These are phyloP conservation scores for Aspergillus cejpii DNA, from an alignment of 2,329 filamentous ascomycete species.

Conservation along the genomic window DNA sequence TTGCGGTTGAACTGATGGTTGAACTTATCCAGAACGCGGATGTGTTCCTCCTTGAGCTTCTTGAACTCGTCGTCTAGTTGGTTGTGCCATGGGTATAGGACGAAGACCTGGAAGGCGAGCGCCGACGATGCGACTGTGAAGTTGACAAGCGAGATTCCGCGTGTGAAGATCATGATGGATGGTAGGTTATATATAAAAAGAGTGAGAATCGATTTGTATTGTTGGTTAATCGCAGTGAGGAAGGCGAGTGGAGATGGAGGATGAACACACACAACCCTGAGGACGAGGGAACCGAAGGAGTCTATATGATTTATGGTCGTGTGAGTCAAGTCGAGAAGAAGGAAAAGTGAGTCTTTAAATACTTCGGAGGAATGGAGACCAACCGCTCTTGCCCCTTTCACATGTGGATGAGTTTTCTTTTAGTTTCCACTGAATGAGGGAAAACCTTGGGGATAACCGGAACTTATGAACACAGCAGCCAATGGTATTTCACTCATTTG, in stretches of 20 bases:
- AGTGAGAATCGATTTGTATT: no score
- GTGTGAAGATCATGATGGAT: constrained; percentile 42
- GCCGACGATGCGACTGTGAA: constrained; percentile 60
- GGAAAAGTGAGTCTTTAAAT: background rate
- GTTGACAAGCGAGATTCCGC: constrained; percentile 55
- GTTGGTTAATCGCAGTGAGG: no score
- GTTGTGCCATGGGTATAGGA: constrained; percentile 65
- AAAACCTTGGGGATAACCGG: no score
- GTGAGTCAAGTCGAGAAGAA: background rate
- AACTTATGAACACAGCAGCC: no score
- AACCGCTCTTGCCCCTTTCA: background rate
- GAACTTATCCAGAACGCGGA: constrained; percentile 27
- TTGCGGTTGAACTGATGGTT: constrained; percentile 15
- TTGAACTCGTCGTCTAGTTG: constrained; percentile 58
- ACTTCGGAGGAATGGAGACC: background rate
- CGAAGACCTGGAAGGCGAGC: constrained; percentile 60
- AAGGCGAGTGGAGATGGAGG: no score
- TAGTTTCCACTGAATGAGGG: background rate
- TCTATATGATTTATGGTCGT: constrained; percentile 1
- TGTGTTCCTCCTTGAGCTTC: constrained; percentile 53
- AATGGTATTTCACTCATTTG: no score
- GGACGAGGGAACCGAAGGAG: background rate
- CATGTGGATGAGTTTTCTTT: background rate
- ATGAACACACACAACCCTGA: no score
- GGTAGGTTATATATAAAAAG: no score